A percentile compares a stretch with the other conserved stretches of the same genome.
These are phyloP conservation scores for Rosa hybrid DNA, from an alignment of 331 rosid species.

Conservation along the genomic window DNA sequence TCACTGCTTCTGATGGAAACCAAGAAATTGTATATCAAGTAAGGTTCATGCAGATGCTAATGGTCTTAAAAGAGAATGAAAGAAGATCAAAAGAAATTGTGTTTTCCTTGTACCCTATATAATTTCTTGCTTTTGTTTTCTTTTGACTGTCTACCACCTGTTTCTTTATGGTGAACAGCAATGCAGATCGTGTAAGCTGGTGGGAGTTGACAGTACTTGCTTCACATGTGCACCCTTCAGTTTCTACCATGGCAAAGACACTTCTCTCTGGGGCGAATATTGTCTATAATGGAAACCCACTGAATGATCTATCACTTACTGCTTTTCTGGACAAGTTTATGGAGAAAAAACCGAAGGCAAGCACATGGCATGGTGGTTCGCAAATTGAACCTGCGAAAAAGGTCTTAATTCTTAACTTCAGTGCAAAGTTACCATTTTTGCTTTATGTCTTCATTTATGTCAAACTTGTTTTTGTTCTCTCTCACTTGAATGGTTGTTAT, in stretches of 20 bases:
- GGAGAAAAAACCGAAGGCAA: slow-evolving; percentile 92
- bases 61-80: neutral
- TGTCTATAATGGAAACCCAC: slow-evolving; percentile 90
- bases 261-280: slow-evolving; percentile 90
- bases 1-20: slow-evolving; percentile 1
- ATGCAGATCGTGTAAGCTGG: slow-evolving; percentile 89
- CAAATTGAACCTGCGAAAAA: slow-evolving; percentile 92
- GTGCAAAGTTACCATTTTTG: neutral
- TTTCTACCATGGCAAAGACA: slow-evolving; percentile 84
- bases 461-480: neutral
- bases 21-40: neutral
- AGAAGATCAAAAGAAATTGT: neutral
- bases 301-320: slow-evolving; percentile 69
- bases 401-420: slow-evolving; percentile 41
- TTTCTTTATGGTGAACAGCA: slow-evolving; percentile 50
- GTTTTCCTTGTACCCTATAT: neutral
- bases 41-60: neutral
- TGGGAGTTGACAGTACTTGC: slow-evolving; percentile 91
- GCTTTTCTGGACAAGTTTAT: slow-evolving; percentile 96
- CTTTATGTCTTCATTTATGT: neutral
- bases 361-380: slow-evolving; percentile 93
- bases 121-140: neutral
- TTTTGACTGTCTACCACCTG: neutral
- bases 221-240: slow-evolving; percentile 94
- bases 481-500: neutral